Conservation (phyloP, 345 rosid species). For the Heritiera littoralis region DNA sequence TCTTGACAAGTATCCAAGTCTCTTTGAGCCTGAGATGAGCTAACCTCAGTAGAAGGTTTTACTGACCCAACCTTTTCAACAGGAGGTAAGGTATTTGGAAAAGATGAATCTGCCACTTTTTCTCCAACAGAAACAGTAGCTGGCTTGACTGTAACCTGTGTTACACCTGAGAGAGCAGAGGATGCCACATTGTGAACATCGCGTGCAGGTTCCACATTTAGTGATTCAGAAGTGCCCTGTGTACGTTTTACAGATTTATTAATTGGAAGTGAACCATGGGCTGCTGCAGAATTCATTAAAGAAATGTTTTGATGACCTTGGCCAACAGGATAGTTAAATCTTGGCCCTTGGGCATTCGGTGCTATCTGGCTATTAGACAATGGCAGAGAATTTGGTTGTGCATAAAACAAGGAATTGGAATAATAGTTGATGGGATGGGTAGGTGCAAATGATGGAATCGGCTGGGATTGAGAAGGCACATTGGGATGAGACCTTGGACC, state of each 20-base stretch:
- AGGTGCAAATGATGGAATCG: constrained; percentile 56
- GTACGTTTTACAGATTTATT: constrained; percentile 43
- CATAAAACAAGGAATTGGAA: constrained; percentile 50
- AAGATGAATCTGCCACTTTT: constrained; percentile 36
- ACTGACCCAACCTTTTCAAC: constrained; percentile 48
- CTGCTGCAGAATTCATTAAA: constrained; percentile 48
- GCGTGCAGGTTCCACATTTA: constrained; percentile 9
- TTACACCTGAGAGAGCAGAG: constrained; percentile 29
- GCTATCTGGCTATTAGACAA: constrained; percentile 56
- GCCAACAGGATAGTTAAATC: constrained; percentile 49
- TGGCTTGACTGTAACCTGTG: constrained; percentile 58
- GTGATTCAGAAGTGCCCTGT: constrained; percentile 40
- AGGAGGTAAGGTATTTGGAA: constrained; percentile 31
- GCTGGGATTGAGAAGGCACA: constrained; percentile 67
- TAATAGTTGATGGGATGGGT: constrained; percentile 52
- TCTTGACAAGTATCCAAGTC: constrained; percentile 40
- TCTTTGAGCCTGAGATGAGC: constrained; percentile 33
- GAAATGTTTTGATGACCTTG: constrained; percentile 68
- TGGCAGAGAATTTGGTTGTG: constrained; percentile 54
- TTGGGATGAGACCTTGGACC: constrained; percentile 62
- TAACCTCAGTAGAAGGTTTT: constrained; percentile 42
- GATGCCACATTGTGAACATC: background rate
- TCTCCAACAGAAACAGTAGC: constrained; percentile 42
- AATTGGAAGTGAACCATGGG: constrained; percentile 36
- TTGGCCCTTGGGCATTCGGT: constrained; percentile 61